Conservation (phyloP, 495 filamentous ascomycete genomes). For the Trypethelium eluteriae region DNA sequence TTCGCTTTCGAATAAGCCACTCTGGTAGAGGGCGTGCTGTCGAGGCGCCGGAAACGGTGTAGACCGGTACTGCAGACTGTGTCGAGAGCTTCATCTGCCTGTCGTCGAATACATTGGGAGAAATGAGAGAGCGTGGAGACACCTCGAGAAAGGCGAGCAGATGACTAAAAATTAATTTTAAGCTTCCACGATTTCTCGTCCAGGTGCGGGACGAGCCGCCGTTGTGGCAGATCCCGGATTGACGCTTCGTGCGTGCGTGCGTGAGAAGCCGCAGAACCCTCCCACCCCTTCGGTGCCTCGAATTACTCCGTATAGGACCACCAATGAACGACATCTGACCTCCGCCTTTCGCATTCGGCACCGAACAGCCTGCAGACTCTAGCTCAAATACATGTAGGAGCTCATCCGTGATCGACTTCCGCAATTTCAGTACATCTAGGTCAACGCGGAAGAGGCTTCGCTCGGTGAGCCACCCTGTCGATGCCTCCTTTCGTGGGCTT, state of each 20-base stretch:
- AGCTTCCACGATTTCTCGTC: not conserved
- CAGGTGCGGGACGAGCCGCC: constrained; percentile 7
- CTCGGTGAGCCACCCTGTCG: not conserved
- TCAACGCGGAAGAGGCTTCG: not conserved
- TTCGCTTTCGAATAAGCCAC: constrained; percentile 85
- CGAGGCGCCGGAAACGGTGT: constrained; percentile 88
- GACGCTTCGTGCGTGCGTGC: not conserved
- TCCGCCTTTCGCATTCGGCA: too few relatives aligned
- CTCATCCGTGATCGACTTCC: too few relatives aligned
- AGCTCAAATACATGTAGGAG: too few relatives aligned
- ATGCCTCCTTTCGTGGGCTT: not conserved
- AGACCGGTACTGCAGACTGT: constrained; percentile 82
- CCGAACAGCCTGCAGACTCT: too few relatives aligned
- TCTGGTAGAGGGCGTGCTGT: constrained; percentile 88
- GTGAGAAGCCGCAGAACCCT: not conserved
- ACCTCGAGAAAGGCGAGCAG: too few relatives aligned
- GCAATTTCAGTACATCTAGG: too few relatives aligned
- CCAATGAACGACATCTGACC: too few relatives aligned
- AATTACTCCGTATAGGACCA: too few relatives aligned
- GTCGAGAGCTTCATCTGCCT: constrained; percentile 75
- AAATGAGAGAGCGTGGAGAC: not conserved
- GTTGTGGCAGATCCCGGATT: not conserved
- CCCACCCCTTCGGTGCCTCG: not conserved
- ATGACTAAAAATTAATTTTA: too few relatives aligned
- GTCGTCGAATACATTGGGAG: not conserved